Conservation (phyloP, 495 filamentous ascomycete species). For the Extremus antarcticus region DNA sequence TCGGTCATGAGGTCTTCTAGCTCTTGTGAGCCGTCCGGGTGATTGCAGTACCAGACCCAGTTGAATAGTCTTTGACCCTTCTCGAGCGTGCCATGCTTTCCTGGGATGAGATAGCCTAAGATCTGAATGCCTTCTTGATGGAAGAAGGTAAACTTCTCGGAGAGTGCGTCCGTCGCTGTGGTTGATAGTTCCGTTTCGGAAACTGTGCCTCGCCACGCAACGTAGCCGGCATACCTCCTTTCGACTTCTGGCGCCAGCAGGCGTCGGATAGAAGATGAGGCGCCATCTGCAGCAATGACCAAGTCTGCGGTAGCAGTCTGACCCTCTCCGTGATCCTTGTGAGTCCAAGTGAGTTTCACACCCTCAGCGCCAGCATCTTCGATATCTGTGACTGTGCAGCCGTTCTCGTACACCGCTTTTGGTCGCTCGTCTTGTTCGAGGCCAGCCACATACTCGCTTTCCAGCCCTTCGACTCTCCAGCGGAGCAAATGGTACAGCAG, state of each 20-base stretch:
- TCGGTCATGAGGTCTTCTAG: constrained; percentile 21
- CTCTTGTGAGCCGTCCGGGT: constrained; percentile 24
- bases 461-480: constrained; percentile 43
- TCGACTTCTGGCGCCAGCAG: constrained; percentile 35
- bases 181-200: constrained; percentile 33
- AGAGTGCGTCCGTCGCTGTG: constrained; percentile 21
- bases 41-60: constrained; percentile 49
- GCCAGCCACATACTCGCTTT: constrained; percentile 36
- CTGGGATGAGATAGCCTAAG: constrained; percentile 44
- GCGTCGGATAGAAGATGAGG: constrained; percentile 41
- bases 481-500: constrained; percentile 43
- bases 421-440: constrained; percentile 31
- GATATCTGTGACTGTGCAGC: constrained; percentile 37
- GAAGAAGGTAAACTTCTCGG: constrained; percentile 36
- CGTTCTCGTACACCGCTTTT: constrained; percentile 36
- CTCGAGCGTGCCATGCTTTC: constrained; percentile 36
- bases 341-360: constrained; percentile 7
- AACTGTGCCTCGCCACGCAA: constrained; percentile 43
- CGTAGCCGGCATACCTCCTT: constrained; percentile 45
- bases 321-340: constrained; percentile 24
- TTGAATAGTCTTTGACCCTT: constrained; percentile 41
- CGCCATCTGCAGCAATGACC: constrained; percentile 46
- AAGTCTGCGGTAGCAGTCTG: constrained; percentile 36
- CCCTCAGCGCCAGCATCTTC: constrained; percentile 28
- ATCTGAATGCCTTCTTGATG: constrained; percentile 34